Evolutionary conservation across 108 stramenopile genomes (phyloP), one percentile per base, ranked within the genome.

Genomic region (Fragilariopsis cylindrus): DNA sequence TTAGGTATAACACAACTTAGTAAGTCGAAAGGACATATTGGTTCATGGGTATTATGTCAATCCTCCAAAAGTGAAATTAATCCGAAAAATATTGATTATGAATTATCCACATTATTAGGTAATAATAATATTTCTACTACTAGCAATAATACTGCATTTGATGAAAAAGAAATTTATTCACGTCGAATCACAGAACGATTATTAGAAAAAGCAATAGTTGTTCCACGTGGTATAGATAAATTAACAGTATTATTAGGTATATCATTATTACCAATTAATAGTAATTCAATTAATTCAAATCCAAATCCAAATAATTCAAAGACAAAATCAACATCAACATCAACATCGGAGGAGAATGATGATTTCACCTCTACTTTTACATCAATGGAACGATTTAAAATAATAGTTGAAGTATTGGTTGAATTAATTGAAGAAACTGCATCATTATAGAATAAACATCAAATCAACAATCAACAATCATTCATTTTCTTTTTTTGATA

Each of bases 131-230:
- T 2, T 40, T 16, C 6, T 9, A 63, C 8, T 40, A 45, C 6
- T 9, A 7, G 19, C 58, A 19, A 56, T 4, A 18, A 2, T 4
- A 12, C 7, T 5, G 11, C 16, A 12, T 16, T 21, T 21, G 73
- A 70, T 57, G 73, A 82, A 7, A 62, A 84, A 13, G 80, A 69
- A 43, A 78, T 87, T n/a, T 87, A 87, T 64, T 81, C 81, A 3
- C 62, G 81, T 13, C 81, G 73, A 40, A 73, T 84, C 43, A 46
- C 74, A 13, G 71, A 76, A 52, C 72, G 72, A 44, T 41, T 77
- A 9, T 41, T 73, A n/a, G 57, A 69, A n/a, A 46, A 58, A 8
- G 15, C 46, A 3, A 30, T 30, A 30, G 57, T 70, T 55, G 41
- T 73, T 45, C 67, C 60, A 7, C 52, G 65, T 30, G 72, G 71